Conservation (phyloP, 208 protist species). For the Acanthamoeba healyi region DNA sequence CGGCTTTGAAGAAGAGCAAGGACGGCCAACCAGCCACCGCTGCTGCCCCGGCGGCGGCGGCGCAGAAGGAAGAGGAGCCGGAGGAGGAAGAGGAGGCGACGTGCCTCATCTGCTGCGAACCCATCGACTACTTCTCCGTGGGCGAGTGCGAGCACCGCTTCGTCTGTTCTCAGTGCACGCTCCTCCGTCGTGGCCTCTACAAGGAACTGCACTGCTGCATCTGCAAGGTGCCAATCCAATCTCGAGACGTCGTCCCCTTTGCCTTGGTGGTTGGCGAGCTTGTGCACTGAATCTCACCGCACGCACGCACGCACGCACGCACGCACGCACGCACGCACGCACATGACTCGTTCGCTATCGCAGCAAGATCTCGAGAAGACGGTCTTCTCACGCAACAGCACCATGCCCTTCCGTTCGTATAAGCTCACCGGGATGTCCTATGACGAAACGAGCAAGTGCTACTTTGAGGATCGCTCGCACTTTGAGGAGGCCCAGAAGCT, state of each 20-base stretch:
- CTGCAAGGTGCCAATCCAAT: neutral
- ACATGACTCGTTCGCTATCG: too few species aligned
- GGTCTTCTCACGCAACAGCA: neutral
- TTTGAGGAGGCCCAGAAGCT: neutral
- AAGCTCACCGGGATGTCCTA: neutral
- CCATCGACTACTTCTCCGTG: constrained; percentile 20
- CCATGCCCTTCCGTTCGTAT: neutral
- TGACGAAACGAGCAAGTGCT: neutral
- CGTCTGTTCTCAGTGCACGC: neutral
- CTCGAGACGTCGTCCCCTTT: neutral
- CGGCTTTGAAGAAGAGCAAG: neutral
- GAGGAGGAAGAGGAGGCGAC: neutral
- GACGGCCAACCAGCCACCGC: neutral
- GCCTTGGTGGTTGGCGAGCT: neutral
- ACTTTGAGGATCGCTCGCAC: neutral
- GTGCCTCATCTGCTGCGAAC: constrained; percentile 36
- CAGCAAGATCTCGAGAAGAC: constrained; percentile 9
- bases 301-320: too few species aligned
- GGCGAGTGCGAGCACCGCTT: neutral
- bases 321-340: too few species aligned
- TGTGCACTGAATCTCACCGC: too few species aligned
- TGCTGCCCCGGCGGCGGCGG: neutral
- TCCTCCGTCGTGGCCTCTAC: neutral
- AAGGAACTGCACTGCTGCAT: constrained; percentile 7
- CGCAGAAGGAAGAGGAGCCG: neutral